A percentile compares a stretch with the other conserved stretches of the same genome.
Evolutionary conservation across 2,329 filamentous ascomycete genomes (phyloP).

Genomic region (Daldinia sp.): DNA sequence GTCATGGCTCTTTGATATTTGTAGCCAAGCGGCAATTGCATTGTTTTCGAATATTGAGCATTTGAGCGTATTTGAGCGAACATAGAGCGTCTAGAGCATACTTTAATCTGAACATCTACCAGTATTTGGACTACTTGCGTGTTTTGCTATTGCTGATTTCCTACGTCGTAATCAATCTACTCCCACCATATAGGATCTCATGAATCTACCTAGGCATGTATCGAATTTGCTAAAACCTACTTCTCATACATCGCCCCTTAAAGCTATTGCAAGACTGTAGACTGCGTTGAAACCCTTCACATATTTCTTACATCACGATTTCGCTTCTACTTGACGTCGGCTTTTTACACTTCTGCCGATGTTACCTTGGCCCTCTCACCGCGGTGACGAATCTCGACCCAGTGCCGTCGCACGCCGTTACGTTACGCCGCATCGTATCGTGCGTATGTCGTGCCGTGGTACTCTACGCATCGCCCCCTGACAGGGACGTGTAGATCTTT

Average conservation of each 20-base stretch:
- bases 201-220: too few species aligned
- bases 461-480: not conserved
- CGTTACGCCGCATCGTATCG: not conserved
- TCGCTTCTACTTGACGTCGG: not conserved
- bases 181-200: not conserved
- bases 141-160: not conserved
- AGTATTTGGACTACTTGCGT: not conserved
- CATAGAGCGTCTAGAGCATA: not conserved
- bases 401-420: not conserved
- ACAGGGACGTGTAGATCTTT: not conserved
- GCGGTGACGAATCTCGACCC: slow-evolving; percentile 17
- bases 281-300: too few species aligned
- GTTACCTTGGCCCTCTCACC: not conserved
- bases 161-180: not conserved
- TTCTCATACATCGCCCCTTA: too few species aligned
- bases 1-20: not conserved
- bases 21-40: not conserved
- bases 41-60: not conserved
- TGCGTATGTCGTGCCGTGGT: not conserved
- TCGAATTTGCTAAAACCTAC: too few species aligned
- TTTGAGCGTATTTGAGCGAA: slow-evolving; percentile 2
- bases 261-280: too few species aligned
- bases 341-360: not conserved
- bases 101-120: not conserved
- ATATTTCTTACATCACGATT: not conserved